Conservation (phyloP, 1,284 basidiomycete genomes). For the Abortiporus biennis region DNA sequence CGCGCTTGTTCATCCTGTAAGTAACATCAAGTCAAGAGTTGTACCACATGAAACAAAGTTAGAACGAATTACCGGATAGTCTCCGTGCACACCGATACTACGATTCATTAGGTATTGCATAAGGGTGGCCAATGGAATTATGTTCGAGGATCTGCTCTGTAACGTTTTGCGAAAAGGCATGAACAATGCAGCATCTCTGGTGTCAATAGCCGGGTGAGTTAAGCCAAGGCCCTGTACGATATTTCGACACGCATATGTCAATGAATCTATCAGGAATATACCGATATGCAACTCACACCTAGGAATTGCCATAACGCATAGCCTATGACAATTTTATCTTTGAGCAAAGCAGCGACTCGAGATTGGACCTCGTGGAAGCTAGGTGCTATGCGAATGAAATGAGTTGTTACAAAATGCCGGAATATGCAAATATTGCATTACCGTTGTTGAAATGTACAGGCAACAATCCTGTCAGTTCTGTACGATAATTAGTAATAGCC, state of each 20-base stretch:
- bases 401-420: too few relatives aligned
- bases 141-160: conserved; percentile 26
- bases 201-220: conserved; percentile 45
- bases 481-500: conserved; percentile 41
- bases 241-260: too few relatives aligned
- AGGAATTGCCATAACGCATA: conserved; percentile 50
- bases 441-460: conserved; percentile 34
- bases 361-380: conserved; percentile 41
- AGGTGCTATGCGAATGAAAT: conserved; percentile 30
- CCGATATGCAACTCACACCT: too few relatives aligned
- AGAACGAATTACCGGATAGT: conserved; percentile 40
- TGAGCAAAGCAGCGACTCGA: conserved; percentile 35
- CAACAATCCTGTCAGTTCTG: conserved; percentile 40
- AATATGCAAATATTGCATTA: conserved; percentile 22
- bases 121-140: conserved; percentile 39
- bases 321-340: conserved; percentile 47
- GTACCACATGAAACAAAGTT: conserved; percentile 2
- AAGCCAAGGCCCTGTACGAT: conserved; percentile 42
- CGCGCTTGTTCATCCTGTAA: conserved; percentile 45
- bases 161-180: conserved; percentile 45
- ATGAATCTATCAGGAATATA: too few relatives aligned
- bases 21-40: background rate
- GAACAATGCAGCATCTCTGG: conserved; percentile 52
- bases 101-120: conserved; percentile 47
- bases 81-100: conserved; percentile 38